Evolutionary conservation across 441 rosid genomes (phyloP).

Genomic region (Populus trichocarpa): DNA sequence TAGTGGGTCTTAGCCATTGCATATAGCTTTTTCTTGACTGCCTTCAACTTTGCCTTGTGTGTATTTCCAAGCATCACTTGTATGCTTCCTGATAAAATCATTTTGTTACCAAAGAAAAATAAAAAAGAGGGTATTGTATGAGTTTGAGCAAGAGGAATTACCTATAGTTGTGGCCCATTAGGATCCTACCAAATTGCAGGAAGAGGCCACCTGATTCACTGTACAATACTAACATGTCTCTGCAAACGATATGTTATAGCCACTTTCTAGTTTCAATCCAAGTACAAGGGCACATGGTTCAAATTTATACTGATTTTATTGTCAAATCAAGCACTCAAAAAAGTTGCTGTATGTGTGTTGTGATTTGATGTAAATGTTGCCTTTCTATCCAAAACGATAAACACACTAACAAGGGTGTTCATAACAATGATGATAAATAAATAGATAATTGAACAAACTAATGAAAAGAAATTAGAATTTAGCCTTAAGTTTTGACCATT

Average conservation of each 20-base stretch:
- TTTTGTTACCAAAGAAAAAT: not conserved
- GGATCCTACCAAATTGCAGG: not conserved
- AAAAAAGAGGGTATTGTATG: not conserved
- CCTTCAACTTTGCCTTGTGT: not conserved
- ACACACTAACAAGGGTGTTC: not conserved
- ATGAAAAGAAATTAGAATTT: too few relatives aligned
- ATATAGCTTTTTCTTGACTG: not conserved
- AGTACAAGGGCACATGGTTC: not conserved
- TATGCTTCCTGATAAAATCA: not conserved
- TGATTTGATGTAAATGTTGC: not conserved
- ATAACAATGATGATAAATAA: not conserved
- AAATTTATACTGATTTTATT: not conserved
- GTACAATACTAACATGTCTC: not conserved
- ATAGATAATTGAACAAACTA: too few relatives aligned
- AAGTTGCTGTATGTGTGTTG: not conserved
- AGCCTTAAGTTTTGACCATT: too few relatives aligned
- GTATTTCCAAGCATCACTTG: not conserved
- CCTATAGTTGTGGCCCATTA: not conserved
- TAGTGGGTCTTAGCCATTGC: constrained; percentile 8
- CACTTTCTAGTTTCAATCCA: not conserved
- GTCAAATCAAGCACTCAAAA: not conserved
- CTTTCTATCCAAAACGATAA: not conserved
- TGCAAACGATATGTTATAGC: not conserved
- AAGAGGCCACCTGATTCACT: not conserved
- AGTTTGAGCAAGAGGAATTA: not conserved